phyloP scores from a whole-genome alignment of 208 protist species.

The Trypanosoma vivax region DNA sequence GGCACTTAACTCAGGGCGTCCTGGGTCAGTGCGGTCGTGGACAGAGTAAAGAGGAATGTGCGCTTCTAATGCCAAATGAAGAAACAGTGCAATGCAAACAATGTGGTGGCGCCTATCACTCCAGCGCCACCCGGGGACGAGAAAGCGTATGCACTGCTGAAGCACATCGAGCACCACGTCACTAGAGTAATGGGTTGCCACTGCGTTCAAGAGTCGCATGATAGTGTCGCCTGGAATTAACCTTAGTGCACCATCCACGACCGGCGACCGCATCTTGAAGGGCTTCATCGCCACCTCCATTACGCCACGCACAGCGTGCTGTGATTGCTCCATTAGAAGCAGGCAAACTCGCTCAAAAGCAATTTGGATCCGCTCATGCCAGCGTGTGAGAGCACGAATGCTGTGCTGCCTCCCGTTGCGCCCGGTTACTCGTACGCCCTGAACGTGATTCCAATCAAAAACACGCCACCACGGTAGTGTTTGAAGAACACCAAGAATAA shows the following conservation, averaged over 20 bases:
- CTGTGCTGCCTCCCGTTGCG: not conserved
- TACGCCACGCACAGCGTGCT: slow-evolving; percentile 57
- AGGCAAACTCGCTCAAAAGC: slow-evolving; percentile 72
- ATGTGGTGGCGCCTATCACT: slow-evolving; percentile 55
- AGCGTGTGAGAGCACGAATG: slow-evolving; percentile 37
- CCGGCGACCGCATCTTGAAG: slow-evolving; percentile 51
- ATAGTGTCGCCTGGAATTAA: slow-evolving; percentile 61
- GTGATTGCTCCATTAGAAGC: slow-evolving; percentile 50
- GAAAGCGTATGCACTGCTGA: slow-evolving; percentile 42
- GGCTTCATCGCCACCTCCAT: slow-evolving; percentile 67
- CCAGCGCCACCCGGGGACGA: slow-evolving; percentile 65
- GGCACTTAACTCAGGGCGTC: too few relatives aligned
- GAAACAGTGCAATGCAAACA: slow-evolving; percentile 53
- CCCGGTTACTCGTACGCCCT: not conserved
- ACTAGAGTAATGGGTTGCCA: slow-evolving; percentile 42
- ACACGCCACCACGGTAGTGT: slow-evolving; percentile 83
- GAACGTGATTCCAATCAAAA: slow-evolving; percentile 32
- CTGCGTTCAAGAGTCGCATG: slow-evolving; percentile 57
- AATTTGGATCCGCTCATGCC: slow-evolving; percentile 56
- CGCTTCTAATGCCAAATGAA: slow-evolving; percentile 70
- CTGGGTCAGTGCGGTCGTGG: slow-evolving; percentile 14
- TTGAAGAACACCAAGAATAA: slow-evolving; percentile 63
- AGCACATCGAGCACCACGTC: slow-evolving; percentile 51
- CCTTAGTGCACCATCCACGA: slow-evolving; percentile 41
- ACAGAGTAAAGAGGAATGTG: slow-evolving; percentile 46